phyloP scores from a whole-genome alignment of 768 basidiomycete genomes.

The Mrakia frigida region DNA sequence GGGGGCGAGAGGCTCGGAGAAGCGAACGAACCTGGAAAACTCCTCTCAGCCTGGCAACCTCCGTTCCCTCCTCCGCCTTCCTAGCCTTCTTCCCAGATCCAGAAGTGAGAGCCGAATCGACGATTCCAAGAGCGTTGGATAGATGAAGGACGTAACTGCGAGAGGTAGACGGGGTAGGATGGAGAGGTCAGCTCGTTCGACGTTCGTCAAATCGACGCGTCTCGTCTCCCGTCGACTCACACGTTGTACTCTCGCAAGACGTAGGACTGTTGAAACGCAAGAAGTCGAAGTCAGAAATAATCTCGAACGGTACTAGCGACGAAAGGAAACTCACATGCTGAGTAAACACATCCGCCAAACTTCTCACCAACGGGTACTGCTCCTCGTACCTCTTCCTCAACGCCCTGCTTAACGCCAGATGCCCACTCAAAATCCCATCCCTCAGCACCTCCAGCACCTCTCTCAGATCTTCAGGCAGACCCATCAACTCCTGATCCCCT shows the following conservation, averaged over 20 bases:
- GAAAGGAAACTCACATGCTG: conserved; percentile 61
- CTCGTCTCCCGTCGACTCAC: background rate
- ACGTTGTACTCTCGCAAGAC: conserved; percentile 76
- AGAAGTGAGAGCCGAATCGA: conserved; percentile 31
- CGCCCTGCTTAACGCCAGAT: conserved; percentile 75
- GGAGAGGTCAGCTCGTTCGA: background rate
- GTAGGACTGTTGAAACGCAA: conserved; percentile 59
- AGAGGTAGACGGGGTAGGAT: conserved; percentile 19
- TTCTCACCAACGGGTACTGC: conserved; percentile 88
- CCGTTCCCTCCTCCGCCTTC: conserved; percentile 21
- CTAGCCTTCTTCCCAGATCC: conserved; percentile 4
- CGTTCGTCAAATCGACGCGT: background rate
- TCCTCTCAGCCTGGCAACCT: conserved; percentile 19
- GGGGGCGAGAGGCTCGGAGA: background rate
- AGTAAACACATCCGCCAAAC: conserved; percentile 92
- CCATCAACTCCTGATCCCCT: conserved; percentile 16
- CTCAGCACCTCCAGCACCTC: conserved; percentile 81
- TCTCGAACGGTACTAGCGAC: too few species aligned
- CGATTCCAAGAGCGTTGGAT: conserved; percentile 33
- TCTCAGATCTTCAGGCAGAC: conserved; percentile 76
- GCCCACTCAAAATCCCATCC: conserved; percentile 80
- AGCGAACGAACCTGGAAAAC: conserved; percentile 21
- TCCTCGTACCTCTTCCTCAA: conserved; percentile 88
- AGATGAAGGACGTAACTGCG: conserved; percentile 32
- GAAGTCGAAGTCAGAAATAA: background rate